Conservation (phyloP, 306 rosid genomes). For the Rosa rugosa region DNA sequence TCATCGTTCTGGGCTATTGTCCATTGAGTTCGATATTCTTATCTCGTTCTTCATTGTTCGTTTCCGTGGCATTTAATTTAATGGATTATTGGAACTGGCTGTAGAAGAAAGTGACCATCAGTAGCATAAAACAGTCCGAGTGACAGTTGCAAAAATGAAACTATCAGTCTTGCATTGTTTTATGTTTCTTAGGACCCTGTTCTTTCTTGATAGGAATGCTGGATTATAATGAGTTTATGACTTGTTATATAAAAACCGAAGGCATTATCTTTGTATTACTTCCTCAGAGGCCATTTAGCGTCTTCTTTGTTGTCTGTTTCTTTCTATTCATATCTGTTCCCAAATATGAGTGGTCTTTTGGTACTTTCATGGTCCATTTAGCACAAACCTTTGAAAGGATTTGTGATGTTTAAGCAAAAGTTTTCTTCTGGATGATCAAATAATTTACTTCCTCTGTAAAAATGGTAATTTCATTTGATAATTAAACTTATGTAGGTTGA, state of each 20-base stretch:
- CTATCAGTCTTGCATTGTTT: not conserved
- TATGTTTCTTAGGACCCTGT: not conserved
- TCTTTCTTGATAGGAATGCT: not conserved
- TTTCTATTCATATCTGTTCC: not conserved
- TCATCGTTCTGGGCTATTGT: not conserved
- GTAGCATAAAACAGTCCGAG: not conserved
- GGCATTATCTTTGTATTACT: not conserved
- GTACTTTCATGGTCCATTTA: not conserved
- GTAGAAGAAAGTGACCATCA: not conserved
- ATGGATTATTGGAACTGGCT: not conserved
- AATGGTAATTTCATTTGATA: conserved; percentile 12
- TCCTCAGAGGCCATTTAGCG: not conserved
- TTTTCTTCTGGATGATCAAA: not conserved
- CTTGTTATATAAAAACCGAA: not conserved
- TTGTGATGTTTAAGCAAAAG: not conserved
- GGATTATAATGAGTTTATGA: not conserved
- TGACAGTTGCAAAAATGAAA: not conserved
- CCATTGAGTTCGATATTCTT: not conserved
- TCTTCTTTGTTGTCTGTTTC: not conserved
- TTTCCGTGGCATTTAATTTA: not conserved
- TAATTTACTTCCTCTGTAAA: not conserved
- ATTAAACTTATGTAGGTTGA: conserved; percentile 38
- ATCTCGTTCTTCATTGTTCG: not conserved
- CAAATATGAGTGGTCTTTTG: not conserved
- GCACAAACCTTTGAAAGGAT: not conserved